These are phyloP conservation scores for Lyophyllum atratum DNA, from an alignment of 768 basidiomycete species.

Conservation along the genomic window DNA sequence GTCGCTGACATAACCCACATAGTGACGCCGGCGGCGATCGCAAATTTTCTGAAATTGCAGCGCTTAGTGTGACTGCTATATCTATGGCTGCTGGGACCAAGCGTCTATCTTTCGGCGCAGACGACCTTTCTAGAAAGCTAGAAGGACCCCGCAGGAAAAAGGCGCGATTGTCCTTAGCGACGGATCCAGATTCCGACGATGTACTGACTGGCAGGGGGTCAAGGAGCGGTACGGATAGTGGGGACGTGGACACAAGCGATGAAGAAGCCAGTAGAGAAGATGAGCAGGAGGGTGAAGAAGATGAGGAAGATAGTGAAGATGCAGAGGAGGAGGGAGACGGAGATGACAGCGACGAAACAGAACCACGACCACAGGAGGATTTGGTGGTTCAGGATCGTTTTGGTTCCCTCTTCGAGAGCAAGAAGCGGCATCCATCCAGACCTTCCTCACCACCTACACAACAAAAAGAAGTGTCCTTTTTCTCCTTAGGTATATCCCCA, in stretches of 20 bases:
- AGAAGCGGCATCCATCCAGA: not conserved
- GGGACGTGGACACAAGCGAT: not conserved
- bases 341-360: conserved; percentile 3
- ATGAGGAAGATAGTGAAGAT: conserved; percentile 13
- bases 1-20: not conserved
- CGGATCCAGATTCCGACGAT: conserved; percentile 21
- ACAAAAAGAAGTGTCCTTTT: conserved; percentile 40
- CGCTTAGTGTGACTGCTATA: not conserved
- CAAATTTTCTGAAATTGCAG: not conserved
- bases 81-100: conserved; percentile 22
- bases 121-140: conserved; percentile 48
- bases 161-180: conserved; percentile 23
- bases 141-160: conserved; percentile 45
- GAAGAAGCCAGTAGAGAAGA: conserved; percentile 6
- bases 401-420: conserved; percentile 2
- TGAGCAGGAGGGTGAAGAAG: conserved; percentile 10
- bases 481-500: conserved; percentile 58
- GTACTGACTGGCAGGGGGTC: not conserved
- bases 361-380: not conserved
- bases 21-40: too few relatives aligned
- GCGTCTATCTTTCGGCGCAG: conserved; percentile 35
- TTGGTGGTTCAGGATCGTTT: conserved; percentile 9
- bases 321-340: conserved; percentile 10
- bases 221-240: not conserved
- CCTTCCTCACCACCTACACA: not conserved